Conservation (phyloP, 2,329 filamentous ascomycete species). For the Pleochaeta shiraiana region DNA sequence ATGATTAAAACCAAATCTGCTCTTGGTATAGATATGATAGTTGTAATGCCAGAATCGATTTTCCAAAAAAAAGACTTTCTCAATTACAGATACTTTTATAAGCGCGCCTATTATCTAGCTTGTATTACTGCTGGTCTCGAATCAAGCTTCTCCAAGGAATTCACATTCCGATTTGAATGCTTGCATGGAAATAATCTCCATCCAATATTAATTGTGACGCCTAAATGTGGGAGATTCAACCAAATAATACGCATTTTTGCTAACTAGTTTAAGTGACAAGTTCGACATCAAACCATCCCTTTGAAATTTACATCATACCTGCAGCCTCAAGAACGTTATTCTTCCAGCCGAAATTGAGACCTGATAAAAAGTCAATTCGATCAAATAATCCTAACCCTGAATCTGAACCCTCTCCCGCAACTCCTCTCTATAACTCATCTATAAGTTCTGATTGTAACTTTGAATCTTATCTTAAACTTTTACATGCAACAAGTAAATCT, state of each 20-base stretch:
- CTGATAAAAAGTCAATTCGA: constrained; percentile 48
- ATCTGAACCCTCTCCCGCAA: constrained; percentile 24
- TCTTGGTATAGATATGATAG: constrained; percentile 56
- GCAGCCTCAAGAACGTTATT: constrained; percentile 50
- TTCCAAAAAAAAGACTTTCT: constrained; percentile 93
- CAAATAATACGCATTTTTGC: too few species aligned
- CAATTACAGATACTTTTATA: constrained; percentile 86
- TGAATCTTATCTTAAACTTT: constrained; percentile 49
- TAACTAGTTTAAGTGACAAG: too few species aligned
- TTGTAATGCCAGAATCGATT: constrained; percentile 58
- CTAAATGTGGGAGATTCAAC: constrained; percentile 9
- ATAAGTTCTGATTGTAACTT: constrained; percentile 58
- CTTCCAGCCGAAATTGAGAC: constrained; percentile 44
- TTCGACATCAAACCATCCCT: too few species aligned
- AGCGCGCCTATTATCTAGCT: constrained; percentile 76
- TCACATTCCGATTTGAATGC: constrained; percentile 39
- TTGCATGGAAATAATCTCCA: constrained; percentile 56
- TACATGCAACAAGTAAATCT: constrained; percentile 46
- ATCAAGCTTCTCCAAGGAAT: constrained; percentile 25
- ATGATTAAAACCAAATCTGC: constrained; percentile 39
- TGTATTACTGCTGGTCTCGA: constrained; percentile 53
- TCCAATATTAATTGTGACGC: constrained; percentile 36
- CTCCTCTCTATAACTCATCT: constrained; percentile 77
- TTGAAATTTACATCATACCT: constrained; percentile 52
- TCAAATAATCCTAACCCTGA: constrained; percentile 27